Evolutionary conservation across 805 yeast genomes (phyloP), one percentile per base, ranked within the genome.

Genomic region (Metschnikowia anglica): DNA sequence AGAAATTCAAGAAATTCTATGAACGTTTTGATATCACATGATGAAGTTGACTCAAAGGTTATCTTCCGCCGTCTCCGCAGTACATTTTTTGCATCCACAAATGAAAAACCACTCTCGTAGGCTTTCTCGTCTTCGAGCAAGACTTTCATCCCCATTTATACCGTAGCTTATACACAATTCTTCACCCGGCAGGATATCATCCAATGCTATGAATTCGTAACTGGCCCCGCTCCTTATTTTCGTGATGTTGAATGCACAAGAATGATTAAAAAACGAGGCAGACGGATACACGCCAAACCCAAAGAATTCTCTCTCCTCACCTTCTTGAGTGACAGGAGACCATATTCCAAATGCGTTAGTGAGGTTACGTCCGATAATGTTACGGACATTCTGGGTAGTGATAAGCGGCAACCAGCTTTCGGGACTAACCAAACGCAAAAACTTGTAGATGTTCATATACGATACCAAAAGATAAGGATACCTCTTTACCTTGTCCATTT

Each of bases 301-400:
- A 38, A 80, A 66, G 49, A 74, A 80, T 44, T 79, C 83, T 24
- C 59, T 58, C 28, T 72, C 73, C 46, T 77, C 84, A 2, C 65
- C 65, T 3, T 57, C 62, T 5, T 51, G 60, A 2, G 63, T 44
- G 9, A 49, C 44, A 8, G 57, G 59, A 37, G 81, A 78, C 85
- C 87, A 80, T 17, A 81, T 78, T 1, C 88, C 88, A 59, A 82
- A 82, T 0, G 87, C 82, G 54, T 82, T 82, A 12, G 84, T 82
- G 37, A 80, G 74, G 49, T 81, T 83, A 29, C 73, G 63, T 2
- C 87, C 88, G 37, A 78, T 62, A 2, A 78, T 70, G 12, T 63
- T 60, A 34, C 85, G 63, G 13, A 81, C 59, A 4, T 47, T 47
- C 2, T 59, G 59, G 1, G 74, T 58, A 3, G 72, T 68, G 11